Base-by-base conservation (phyloP, 148 eudicot species). In the Rheum nobile region DNA sequence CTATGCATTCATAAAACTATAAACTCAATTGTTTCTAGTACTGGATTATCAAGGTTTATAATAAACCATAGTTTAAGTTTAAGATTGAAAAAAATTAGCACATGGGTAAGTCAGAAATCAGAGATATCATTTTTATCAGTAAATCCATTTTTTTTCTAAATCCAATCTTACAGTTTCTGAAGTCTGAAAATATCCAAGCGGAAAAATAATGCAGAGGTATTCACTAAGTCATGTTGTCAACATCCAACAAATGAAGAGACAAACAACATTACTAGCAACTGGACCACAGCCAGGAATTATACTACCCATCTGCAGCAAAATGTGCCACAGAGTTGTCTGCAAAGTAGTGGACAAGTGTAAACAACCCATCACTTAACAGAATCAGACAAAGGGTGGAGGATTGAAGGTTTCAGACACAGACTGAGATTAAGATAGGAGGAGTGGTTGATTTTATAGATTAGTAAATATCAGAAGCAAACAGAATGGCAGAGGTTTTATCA, bases 201-300 rank as follows among this genome's bases (percentile, higher is more conserved):
- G 11, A 7, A 11, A 16, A 32, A 63, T 31, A 63, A 63, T 32
- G 39, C 38, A 63, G 21, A 63, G 39, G 11, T 57, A 8, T 24
- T 12, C 67, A 29, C n/a, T 65, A 1, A 65, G 21, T 57, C 21
- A 34, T 14, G 39, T 31, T 32, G 70, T 34, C 70, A 65, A 32
- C 39, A 65, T 34, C 70, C 39, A 65, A 34, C 70, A 65, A 16
- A 65, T 29, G 70, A 65, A 28, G 41, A 65, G 41, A 65, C 70
- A 65, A 65, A 34, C 21, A 28, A n/a, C 21, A 65, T 32, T 65
- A 29, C 39, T 65, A 34, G 70, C 38, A 65, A 14, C 41, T 65
- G 70, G 70, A 65, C 70, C 70, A 65, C 70, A 9, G 13, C 10
- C 39, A 16, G 22, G 21, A 1, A 7, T 34, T 31, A 65, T 32